Evolutionary conservation across 2,329 filamentous ascomycete genomes (phyloP).

Genomic region (Bretziella fagacearum): DNA sequence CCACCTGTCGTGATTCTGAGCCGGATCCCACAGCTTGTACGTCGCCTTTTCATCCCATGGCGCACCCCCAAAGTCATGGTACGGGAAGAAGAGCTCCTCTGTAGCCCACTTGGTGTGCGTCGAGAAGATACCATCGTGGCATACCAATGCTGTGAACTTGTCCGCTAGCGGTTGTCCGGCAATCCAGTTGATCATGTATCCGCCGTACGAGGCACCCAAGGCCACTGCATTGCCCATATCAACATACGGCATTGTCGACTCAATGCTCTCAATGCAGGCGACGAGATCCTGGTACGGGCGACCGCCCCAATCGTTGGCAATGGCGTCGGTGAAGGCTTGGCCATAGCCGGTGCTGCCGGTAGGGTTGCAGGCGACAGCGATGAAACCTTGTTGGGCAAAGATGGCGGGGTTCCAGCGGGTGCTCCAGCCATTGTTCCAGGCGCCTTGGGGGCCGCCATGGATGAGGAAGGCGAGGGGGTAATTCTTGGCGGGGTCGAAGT

Average conservation of each 20-base stretch:
- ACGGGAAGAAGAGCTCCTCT: conserved; percentile 54
- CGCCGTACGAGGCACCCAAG: conserved; percentile 57
- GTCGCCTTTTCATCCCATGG: conserved; percentile 43
- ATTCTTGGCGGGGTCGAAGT: conserved; percentile 50
- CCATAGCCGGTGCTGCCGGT: conserved; percentile 74
- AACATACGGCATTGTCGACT: conserved; percentile 46
- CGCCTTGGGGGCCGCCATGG: conserved; percentile 67
- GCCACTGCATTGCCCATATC: conserved; percentile 55
- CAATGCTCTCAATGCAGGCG: conserved; percentile 58
- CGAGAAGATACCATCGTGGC: conserved; percentile 74
- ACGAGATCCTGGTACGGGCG: conserved; percentile 70
- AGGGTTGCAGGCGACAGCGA: conserved; percentile 67
- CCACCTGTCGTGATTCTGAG: conserved; percentile 51
- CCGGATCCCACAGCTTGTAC: conserved; percentile 56
- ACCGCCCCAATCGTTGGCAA: conserved; percentile 69
- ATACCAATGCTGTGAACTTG: conserved; percentile 74
- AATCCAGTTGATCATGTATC: conserved; percentile 79
- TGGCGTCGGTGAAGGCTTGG: conserved; percentile 58
- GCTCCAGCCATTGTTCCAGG: conserved; percentile 61
- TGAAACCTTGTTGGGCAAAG: conserved; percentile 75
- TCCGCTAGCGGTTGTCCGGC: conserved; percentile 71
- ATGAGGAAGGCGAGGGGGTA: conserved; percentile 69
- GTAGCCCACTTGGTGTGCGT: conserved; percentile 47
- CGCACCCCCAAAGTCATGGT: conserved; percentile 48
- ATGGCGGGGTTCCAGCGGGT: conserved; percentile 75